phyloP scores from a whole-genome alignment of 805 yeast species.

The Candida nanaspora region DNA sequence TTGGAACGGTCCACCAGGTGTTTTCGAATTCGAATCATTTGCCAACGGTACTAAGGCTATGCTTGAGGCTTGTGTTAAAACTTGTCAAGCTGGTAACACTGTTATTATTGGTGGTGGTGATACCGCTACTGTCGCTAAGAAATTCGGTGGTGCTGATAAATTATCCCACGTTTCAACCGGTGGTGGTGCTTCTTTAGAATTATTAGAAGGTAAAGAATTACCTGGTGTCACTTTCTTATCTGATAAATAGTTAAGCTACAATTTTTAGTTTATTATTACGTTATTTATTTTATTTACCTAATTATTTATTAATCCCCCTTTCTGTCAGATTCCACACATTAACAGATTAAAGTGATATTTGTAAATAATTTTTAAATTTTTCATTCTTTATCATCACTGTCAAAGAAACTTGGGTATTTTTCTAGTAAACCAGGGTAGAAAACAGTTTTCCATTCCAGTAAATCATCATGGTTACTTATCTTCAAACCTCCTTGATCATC shows the following conservation, averaged over 20 bases:
- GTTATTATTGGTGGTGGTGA: constrained; percentile 99
- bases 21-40: constrained; percentile 92
- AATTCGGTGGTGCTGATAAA: constrained; percentile 93
- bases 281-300: not conserved
- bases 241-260: constrained; percentile 35
- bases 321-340: too few species aligned
- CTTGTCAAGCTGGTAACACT: constrained; percentile 83
- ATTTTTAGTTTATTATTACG: not conserved
- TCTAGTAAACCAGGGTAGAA: constrained; percentile 7
- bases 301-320: not conserved
- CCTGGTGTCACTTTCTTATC: constrained; percentile 97
- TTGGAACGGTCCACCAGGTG: constrained; percentile 99
- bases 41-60: constrained; percentile 87
- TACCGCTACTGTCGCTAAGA: constrained; percentile 98
- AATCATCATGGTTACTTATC: constrained; percentile 8
- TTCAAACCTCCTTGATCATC: not conserved
- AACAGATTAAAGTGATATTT: too few species aligned
- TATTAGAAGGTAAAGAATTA: constrained; percentile 95
- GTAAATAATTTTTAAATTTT: not conserved
- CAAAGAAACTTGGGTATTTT: constrained; percentile 16
- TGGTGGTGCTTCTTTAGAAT: constrained; percentile 99
- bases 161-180: constrained; percentile 98
- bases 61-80: constrained; percentile 81
- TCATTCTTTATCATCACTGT: constrained; percentile 12
- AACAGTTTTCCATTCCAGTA: constrained; percentile 17